phyloP scores from a whole-genome alignment of 2,329 filamentous ascomycete species.

The Claviceps sorghi region DNA sequence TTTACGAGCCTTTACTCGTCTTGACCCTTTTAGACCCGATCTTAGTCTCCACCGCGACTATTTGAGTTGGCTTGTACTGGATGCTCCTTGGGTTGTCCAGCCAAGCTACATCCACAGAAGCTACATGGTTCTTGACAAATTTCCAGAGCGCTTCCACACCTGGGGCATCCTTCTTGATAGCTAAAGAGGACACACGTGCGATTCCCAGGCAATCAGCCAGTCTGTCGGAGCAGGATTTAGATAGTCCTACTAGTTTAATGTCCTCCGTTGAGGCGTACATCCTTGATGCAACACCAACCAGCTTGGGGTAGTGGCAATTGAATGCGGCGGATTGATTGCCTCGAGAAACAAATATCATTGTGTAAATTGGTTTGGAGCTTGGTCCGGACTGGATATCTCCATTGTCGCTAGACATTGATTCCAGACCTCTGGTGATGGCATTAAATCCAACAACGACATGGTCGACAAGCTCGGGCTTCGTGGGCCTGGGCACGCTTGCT shows the following conservation, averaged over 20 bases:
- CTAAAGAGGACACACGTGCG: constrained; percentile 50
- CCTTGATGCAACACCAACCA: constrained; percentile 36
- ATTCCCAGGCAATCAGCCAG: constrained; percentile 44
- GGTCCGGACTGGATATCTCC: not conserved
- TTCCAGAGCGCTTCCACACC: constrained; percentile 41
- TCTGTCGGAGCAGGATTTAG: constrained; percentile 41
- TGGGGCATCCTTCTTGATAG: constrained; percentile 40
- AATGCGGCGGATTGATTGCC: constrained; percentile 43
- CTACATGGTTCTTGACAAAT: constrained; percentile 38
- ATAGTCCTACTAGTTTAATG: constrained; percentile 47
- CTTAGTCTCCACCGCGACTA: constrained; percentile 21
- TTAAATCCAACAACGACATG: constrained; percentile 52
- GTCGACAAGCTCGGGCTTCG: constrained; percentile 35
- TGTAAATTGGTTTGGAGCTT: constrained; percentile 20
- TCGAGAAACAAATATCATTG: constrained; percentile 42
- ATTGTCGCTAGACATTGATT: constrained; percentile 21
- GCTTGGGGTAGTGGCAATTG: constrained; percentile 44
- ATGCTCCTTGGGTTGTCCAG: constrained; percentile 12
- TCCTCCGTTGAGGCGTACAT: constrained; percentile 22
- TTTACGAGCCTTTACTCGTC: not conserved
- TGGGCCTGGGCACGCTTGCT: constrained; percentile 8
- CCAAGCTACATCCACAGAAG: constrained; percentile 41
- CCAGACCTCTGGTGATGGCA: constrained; percentile 45
- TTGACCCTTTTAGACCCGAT: constrained; percentile 17
- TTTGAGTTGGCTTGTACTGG: constrained; percentile 19